Percentiles rank a stretch among this genome's conserved stretches.
phyloP scores from a whole-genome alignment of 1,284 basidiomycete genomes.

The Cryptococcus depauperatus region DNA sequence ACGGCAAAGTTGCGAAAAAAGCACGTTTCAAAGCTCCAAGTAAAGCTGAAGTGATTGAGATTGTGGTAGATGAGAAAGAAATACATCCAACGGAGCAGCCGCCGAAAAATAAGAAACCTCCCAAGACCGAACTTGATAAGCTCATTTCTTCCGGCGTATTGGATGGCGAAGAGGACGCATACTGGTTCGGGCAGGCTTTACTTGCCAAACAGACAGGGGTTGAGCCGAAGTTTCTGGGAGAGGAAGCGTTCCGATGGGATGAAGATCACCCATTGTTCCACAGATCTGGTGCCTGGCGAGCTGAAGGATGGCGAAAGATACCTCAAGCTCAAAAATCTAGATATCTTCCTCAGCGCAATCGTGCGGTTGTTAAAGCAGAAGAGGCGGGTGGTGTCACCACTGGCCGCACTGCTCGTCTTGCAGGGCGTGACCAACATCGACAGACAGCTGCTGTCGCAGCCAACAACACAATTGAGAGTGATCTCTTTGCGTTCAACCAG shows the following conservation, averaged over 20 bases:
- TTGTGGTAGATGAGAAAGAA: constrained; percentile 18
- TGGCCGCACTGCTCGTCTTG: constrained; percentile 85
- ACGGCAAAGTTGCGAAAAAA: constrained; percentile 26
- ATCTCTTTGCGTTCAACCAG: constrained; percentile 86
- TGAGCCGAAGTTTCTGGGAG: constrained; percentile 20
- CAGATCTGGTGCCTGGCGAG: constrained; percentile 49
- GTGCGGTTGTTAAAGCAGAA: constrained; percentile 47
- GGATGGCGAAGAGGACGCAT: constrained; percentile 86
- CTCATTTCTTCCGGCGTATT: constrained; percentile 50
- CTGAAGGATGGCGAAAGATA: constrained; percentile 93
- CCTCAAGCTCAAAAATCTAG: constrained; percentile 83
- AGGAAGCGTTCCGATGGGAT: constrained; percentile 20
- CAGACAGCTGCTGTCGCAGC: constrained; percentile 49
- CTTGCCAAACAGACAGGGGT: constrained; percentile 46
- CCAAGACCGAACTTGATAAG: constrained; percentile 26
- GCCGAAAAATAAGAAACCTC: constrained; percentile 13
- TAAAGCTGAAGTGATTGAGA: constrained; percentile 22
- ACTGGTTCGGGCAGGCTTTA: constrained; percentile 60
- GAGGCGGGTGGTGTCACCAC: constrained; percentile 53
- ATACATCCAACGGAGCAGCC: neutral
- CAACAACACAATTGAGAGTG: constrained; percentile 45
- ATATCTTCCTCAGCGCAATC: constrained; percentile 59
- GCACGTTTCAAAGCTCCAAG: constrained; percentile 12
- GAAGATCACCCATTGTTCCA: constrained; percentile 34
- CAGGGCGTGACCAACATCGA: constrained; percentile 93